These are phyloP conservation scores for Stachybotrys chartarum DNA, from an alignment of 2,329 filamentous ascomycete genomes.

Conservation along the genomic window DNA sequence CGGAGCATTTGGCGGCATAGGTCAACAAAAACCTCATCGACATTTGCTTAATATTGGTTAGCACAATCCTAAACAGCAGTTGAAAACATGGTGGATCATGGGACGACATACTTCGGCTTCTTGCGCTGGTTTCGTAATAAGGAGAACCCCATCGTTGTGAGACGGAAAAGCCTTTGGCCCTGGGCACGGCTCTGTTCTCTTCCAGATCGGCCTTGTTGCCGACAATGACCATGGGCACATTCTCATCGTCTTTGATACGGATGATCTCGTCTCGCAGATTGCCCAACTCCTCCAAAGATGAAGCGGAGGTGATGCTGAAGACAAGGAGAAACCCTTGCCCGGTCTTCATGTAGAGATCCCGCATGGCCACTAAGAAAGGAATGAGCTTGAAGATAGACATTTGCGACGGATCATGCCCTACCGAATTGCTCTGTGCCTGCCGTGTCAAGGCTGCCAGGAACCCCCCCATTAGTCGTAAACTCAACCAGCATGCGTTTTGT, in stretches of 20 bases:
- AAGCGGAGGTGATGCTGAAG: conserved; percentile 81
- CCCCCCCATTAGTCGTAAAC: too few relatives aligned
- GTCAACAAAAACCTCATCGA: conserved; percentile 84
- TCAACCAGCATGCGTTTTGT: conserved; percentile 2
- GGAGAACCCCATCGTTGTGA: conserved; percentile 85
- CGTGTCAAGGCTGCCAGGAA: conserved; percentile 62
- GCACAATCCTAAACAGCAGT: background rate
- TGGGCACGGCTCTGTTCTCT: conserved; percentile 72
- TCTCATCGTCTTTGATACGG: conserved; percentile 83
- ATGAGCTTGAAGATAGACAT: background rate
- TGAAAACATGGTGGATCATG: background rate
- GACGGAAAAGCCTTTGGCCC: conserved; percentile 73
- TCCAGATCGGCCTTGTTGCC: conserved; percentile 89
- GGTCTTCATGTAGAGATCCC: conserved; percentile 88
- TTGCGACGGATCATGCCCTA: conserved; percentile 34
- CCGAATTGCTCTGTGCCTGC: conserved; percentile 91
- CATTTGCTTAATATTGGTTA: conserved; percentile 77
- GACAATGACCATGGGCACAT: conserved; percentile 80
- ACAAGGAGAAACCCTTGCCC: conserved; percentile 88
- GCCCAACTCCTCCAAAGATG: conserved; percentile 74
- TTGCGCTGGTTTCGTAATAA: conserved; percentile 85
- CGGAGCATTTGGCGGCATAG: conserved; percentile 77
- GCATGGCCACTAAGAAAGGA: conserved; percentile 46
- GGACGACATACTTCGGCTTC: conserved; percentile 56
- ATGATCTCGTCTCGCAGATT: conserved; percentile 84